These are phyloP conservation scores for Ustanciosporium gigantosporum DNA, from an alignment of 1,284 basidiomycete genomes.

Conservation along the genomic window DNA sequence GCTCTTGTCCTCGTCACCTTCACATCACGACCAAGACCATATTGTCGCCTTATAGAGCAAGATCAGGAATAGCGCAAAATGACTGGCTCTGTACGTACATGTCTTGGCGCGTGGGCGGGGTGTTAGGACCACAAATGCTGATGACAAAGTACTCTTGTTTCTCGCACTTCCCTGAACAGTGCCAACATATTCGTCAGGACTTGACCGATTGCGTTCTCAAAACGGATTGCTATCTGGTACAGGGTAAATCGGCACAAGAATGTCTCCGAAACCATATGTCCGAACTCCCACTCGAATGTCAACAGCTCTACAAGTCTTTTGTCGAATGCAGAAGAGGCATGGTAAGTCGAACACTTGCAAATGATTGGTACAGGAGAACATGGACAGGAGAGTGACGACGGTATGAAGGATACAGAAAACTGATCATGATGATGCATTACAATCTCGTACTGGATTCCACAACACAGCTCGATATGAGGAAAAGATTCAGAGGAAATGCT, in stretches of 20 bases:
- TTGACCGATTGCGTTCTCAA: constrained; percentile 43
- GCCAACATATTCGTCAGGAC: constrained; percentile 37
- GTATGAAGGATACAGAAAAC: too few relatives aligned
- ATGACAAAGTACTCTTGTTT: too few relatives aligned
- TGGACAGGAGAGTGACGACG: too few relatives aligned
- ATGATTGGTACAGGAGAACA: background rate
- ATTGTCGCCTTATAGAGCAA: too few relatives aligned
- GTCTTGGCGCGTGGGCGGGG: too few relatives aligned
- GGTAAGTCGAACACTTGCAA: constrained; percentile 14
- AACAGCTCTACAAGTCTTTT: constrained; percentile 47
- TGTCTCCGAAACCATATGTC: constrained; percentile 45
- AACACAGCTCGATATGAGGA: constrained; percentile 43
- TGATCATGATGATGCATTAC: too few relatives aligned
- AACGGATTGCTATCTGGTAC: constrained; percentile 40
- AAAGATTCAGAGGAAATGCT: constrained; percentile 45
- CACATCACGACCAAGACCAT: too few relatives aligned
- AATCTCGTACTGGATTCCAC: background rate
- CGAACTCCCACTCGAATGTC: constrained; percentile 44
- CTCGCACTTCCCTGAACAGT: too few relatives aligned
- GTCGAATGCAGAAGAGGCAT: constrained; percentile 46
- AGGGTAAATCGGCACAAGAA: constrained; percentile 38
- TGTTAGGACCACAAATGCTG: too few relatives aligned
- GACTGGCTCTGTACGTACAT: background rate
- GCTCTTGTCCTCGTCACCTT: too few relatives aligned
- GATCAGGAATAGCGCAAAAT: too few relatives aligned